Conservation (phyloP, 805 yeast species). For the Clavispora phyllophila region DNA sequence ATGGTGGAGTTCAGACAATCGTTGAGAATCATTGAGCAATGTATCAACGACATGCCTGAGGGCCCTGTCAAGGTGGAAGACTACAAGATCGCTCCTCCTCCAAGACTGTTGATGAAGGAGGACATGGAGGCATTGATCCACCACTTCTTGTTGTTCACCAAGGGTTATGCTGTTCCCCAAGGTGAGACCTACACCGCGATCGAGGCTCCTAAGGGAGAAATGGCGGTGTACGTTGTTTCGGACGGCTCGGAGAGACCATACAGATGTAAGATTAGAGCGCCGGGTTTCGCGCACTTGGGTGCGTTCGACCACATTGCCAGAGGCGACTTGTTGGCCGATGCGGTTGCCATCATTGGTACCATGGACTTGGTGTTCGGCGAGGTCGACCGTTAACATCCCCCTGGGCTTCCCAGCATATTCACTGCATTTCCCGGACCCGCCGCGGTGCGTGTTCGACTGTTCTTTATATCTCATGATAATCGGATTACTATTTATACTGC, state of each 20-base stretch:
- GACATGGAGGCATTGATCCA: slow-evolving; percentile 92
- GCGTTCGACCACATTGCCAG: slow-evolving; percentile 84
- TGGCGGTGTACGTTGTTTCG: slow-evolving; percentile 85
- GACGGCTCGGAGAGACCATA: slow-evolving; percentile 90
- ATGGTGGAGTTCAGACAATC: slow-evolving; percentile 93
- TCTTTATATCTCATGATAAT: background rate
- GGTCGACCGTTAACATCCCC: slow-evolving; percentile 68
- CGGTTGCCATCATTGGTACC: slow-evolving; percentile 90
- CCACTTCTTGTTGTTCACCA: slow-evolving; percentile 81
- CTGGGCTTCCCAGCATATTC: slow-evolving; percentile 1
- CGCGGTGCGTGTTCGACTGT: slow-evolving; percentile 1
- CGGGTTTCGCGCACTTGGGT: slow-evolving; percentile 86
- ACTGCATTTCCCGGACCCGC: slow-evolving; percentile 1
- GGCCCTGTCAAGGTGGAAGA: slow-evolving; percentile 91
- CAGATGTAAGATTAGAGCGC: slow-evolving; percentile 91
- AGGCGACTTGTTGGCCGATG: slow-evolving; percentile 85
- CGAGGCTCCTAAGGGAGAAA: slow-evolving; percentile 94
- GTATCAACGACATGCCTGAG: slow-evolving; percentile 86
- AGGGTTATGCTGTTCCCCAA: slow-evolving; percentile 83
- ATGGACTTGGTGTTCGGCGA: slow-evolving; percentile 95
- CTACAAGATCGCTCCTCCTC: slow-evolving; percentile 78
- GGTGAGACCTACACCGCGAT: slow-evolving; percentile 90
- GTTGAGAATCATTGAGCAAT: slow-evolving; percentile 81
- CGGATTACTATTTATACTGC: background rate
- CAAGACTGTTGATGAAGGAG: slow-evolving; percentile 77